Conservation (phyloP, 352 stramenopile genomes). For the Phytophthora kernoviae region DNA sequence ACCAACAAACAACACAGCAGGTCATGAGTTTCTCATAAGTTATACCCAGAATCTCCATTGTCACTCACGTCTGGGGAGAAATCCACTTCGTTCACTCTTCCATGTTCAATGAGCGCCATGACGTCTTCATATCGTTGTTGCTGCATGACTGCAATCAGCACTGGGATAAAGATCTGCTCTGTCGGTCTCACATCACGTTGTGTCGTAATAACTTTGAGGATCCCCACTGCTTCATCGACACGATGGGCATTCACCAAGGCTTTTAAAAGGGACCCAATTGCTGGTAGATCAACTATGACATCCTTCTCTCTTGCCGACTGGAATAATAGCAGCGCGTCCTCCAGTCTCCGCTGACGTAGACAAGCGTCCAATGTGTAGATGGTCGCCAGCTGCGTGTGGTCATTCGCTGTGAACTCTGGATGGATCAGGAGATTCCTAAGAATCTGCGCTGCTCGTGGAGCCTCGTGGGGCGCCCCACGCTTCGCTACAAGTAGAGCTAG, state of each 20-base stretch:
- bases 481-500: constrained; percentile 72
- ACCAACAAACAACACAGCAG: constrained; percentile 5
- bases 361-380: constrained; percentile 77
- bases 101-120: constrained; percentile 56
- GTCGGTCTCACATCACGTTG: constrained; percentile 58
- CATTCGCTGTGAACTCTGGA: constrained; percentile 51
- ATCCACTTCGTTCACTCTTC: constrained; percentile 44
- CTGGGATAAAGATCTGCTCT: constrained; percentile 52
- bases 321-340: constrained; percentile 59
- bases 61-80: constrained; percentile 58
- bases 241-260: constrained; percentile 45
- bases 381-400: constrained; percentile 64
- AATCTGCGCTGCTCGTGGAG: constrained; percentile 40
- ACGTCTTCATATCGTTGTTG: constrained; percentile 54
- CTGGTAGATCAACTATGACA: constrained; percentile 62
- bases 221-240: constrained; percentile 47
- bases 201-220: constrained; percentile 42
- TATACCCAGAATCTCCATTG: background rate
- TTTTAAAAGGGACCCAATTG: constrained; percentile 50
- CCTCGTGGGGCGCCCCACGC: constrained; percentile 33
- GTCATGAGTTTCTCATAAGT: constrained; percentile 3
- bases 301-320: constrained; percentile 47
- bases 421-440: constrained; percentile 23
- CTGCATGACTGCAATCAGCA: constrained; percentile 56
- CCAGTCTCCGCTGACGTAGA: constrained; percentile 47